These are phyloP conservation scores for Scheffersomyces lignosus DNA, from an alignment of 805 yeast species.

Conservation along the genomic window DNA sequence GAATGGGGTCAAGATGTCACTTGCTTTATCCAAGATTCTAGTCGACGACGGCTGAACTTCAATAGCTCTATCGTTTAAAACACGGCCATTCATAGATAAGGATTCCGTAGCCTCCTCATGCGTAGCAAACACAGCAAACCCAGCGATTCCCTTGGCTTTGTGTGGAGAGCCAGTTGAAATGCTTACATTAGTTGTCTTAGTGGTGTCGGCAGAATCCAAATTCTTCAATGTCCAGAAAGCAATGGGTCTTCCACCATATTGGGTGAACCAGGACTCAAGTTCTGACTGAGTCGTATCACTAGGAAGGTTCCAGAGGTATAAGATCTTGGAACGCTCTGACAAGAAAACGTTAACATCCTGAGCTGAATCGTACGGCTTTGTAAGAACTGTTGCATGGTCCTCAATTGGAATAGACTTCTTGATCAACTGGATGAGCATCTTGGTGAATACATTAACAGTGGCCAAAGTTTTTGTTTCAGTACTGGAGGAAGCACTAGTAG, in stretches of 20 bases:
- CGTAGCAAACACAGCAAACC: slow-evolving; percentile 80
- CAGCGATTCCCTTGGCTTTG: slow-evolving; percentile 53
- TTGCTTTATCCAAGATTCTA: slow-evolving; percentile 75
- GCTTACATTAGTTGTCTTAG: not conserved
- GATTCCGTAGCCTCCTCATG: slow-evolving; percentile 87
- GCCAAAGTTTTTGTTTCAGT: slow-evolving; percentile 41
- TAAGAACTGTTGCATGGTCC: slow-evolving; percentile 55
- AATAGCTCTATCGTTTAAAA: slow-evolving; percentile 66
- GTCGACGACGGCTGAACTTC: slow-evolving; percentile 88
- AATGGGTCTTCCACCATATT: slow-evolving; percentile 79
- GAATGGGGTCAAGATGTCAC: slow-evolving; percentile 78
- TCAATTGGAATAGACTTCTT: slow-evolving; percentile 50
- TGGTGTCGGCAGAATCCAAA: slow-evolving; percentile 28
- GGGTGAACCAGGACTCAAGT: slow-evolving; percentile 87
- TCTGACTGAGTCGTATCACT: slow-evolving; percentile 87
- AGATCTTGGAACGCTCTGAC: slow-evolving; percentile 72
- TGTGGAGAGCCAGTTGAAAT: slow-evolving; percentile 15
- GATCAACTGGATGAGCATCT: slow-evolving; percentile 47
- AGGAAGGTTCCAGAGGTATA: slow-evolving; percentile 79
- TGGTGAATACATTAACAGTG: slow-evolving; percentile 46
- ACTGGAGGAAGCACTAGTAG: slow-evolving; percentile 25
- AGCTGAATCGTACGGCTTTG: slow-evolving; percentile 75
- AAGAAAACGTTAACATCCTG: slow-evolving; percentile 69
- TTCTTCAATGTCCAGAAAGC: slow-evolving; percentile 86
- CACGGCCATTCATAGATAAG: slow-evolving; percentile 76